A percentile compares a stretch with the other conserved stretches of the same genome.
Conservation (phyloP, 1,284 basidiomycete genomes). For the Schizophyllum commune region DNA sequence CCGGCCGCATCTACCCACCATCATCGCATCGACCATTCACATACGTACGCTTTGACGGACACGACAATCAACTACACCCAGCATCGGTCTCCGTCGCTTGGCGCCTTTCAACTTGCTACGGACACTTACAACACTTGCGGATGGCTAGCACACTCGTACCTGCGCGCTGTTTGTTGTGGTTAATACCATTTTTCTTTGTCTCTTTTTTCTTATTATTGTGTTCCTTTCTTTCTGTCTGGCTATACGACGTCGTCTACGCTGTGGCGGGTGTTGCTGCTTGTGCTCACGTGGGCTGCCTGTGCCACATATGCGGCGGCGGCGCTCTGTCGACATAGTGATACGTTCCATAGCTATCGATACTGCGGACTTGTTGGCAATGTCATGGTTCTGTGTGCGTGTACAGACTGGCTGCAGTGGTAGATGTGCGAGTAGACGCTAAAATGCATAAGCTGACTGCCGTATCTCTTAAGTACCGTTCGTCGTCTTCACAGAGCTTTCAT, state of each 20-base stretch:
- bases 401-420: background rate
- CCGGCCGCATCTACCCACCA: background rate
- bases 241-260: background rate
- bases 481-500: too few relatives aligned
- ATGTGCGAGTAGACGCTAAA: background rate
- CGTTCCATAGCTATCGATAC: background rate
- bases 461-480: background rate
- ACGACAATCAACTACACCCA: background rate
- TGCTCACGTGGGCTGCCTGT: too few relatives aligned
- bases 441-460: background rate
- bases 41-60: background rate
- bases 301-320: background rate
- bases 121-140: background rate
- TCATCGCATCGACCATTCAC: background rate
- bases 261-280: background rate
- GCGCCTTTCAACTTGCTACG: background rate
- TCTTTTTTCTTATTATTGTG: background rate
- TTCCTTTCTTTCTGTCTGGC: background rate
- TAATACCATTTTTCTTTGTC: background rate
- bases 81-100: background rate
- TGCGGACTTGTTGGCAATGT: background rate
- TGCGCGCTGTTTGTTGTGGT: background rate
- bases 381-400: background rate
- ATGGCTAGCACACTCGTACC: background rate
- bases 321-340: background rate